Evolutionary conservation across 2,329 filamentous ascomycete genomes (phyloP).

Genomic region (Penicillium janthinellum): DNA sequence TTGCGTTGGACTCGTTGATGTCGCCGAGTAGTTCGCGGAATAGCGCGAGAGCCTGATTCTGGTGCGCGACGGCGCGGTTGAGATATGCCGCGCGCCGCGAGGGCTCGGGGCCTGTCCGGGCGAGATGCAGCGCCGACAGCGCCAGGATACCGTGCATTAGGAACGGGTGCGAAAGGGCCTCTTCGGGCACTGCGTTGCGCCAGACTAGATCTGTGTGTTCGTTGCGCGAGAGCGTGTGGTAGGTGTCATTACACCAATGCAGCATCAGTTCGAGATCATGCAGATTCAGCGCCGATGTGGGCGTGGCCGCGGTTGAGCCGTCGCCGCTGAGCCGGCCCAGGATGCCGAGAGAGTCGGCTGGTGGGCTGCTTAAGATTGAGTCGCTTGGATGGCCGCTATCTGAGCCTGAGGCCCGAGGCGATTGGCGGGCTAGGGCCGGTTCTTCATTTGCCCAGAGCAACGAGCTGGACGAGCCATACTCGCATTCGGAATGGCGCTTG

Average conservation of each 20-base stretch:
- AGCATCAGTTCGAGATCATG: conserved; percentile 49
- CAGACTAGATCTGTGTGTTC: conserved; percentile 37
- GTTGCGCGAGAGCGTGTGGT: conserved; percentile 31
- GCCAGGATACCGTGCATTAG: conserved; percentile 43
- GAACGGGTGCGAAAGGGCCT: conserved; percentile 38
- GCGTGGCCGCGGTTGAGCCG: conserved; percentile 10
- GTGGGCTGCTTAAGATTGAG: conserved; percentile 8
- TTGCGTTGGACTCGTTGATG: conserved; percentile 40
- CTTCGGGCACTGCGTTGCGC: conserved; percentile 35
- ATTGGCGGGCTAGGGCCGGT: conserved; percentile 9
- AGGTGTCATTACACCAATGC: conserved; percentile 42
- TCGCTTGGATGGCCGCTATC: conserved; percentile 24
- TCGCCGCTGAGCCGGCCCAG: conserved; percentile 25
- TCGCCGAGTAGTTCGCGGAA: conserved; percentile 39
- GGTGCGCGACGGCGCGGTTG: conserved; percentile 39
- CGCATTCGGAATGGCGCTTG: conserved; percentile 35
- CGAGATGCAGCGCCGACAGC: conserved; percentile 38
- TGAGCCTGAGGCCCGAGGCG: conserved; percentile 22
- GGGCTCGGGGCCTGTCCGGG: conserved; percentile 31
- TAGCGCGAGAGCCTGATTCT: conserved; percentile 36
- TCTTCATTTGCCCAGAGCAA: conserved; percentile 38
- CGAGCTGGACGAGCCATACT: conserved; percentile 35
- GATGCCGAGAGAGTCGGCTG: conserved; percentile 29
- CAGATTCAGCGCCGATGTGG: conserved; percentile 43
- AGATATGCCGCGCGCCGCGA: conserved; percentile 32